Base-by-base conservation (phyloP, 495 filamentous ascomycete species). In the Penicillium angulare region DNA sequence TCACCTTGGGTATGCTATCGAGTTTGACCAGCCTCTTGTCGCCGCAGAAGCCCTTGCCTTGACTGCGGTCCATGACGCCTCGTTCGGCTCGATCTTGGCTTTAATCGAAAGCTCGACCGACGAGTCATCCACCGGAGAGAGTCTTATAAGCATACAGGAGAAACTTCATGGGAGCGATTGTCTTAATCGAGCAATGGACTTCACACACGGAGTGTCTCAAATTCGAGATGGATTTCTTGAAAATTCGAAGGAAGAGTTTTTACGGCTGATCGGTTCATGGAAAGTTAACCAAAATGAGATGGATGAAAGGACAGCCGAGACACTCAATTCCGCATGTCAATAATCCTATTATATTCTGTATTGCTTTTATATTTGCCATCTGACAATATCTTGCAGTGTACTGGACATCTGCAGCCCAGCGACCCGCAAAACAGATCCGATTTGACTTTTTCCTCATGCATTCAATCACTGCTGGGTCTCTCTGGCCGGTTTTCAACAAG, bases 381-480 rank as follows among this genome's bases (percentile, higher is more conserved):
- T 43, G 12, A 43, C 40, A 15, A 32, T 15, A 15, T 17, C 17
- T 39, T 3, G 23, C 17, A 59, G 53, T 55, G 12, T 61, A 66
- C 41, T 39, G 55, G 43, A 49, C 56, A 31, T 52, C 58, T 3
- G 56, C 62, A 0, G 65, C 61, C 7, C 65, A 71, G 21, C 31
- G 54, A 3, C 54, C 61, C 1, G 61, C 65, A 9, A 69, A 67
- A 42, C 43, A 49, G 21, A 47, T 55, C 24, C 62, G 63, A 49
- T 63, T 75, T 31, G 72, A 75, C 41, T 75, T 75, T 53, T 72
- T 71, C 62, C 39, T 60, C 27, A 67, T 75, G 71, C 72, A 75
- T 53, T 56, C 50, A 13, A 64, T 71, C 32, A 75, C 65, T 9
- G 55, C 60, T 40, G 57, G 52, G 2, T 63, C 71, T 7, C 58